Base-by-base conservation (phyloP, 106 monocot species). In the Allium fistulosum region DNA sequence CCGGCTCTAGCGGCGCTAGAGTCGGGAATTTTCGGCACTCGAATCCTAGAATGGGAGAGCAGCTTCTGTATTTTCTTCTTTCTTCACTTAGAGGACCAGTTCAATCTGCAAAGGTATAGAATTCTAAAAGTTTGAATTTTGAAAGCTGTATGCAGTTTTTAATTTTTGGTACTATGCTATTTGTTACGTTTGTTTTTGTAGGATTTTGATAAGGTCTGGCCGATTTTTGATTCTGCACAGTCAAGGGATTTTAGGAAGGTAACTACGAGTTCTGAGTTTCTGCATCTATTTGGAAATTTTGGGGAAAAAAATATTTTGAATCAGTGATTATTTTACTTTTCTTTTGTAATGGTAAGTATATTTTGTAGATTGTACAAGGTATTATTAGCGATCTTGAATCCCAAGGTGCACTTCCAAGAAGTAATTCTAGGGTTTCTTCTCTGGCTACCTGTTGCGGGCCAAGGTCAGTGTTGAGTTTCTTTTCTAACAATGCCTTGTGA, bases 161-260 rank as follows among this genome's bases (percentile, higher is more conserved):
- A 37, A 37, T 37, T 37, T 37, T 37, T 2, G 37, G 37, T 37
- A 37, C 37, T 37, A 37, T 37, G 37, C 37, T 37, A 66, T 51
- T 10, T 51, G 17, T 26, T 37, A 37, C 47, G 11, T 51, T 51
- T 17, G 17, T 14, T 75, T 28, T 26, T 22, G 16, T 70, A 94
- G 99, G 99, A 99, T 68, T 99, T 99, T 58, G 99, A 93, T 53
- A 99, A 93, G 76, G 92, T 92, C 55, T 99, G 93, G 99, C 99
- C 99, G 47, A 93, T 99, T 27, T 99, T 87, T 51, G 93, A 99
- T 72, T 99, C 93, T 15, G 77, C 86, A 3, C 99, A 99, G 67
- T 93, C 90, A 1, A 75, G 93, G 45, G 99, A 99, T 67, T 99
- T 99, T 63, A 76, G 99, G 58, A 93, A 93, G 90, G 97, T 99